phyloP scores from a whole-genome alignment of 257 asterid species.

The Parsonsia alboflavescens region DNA sequence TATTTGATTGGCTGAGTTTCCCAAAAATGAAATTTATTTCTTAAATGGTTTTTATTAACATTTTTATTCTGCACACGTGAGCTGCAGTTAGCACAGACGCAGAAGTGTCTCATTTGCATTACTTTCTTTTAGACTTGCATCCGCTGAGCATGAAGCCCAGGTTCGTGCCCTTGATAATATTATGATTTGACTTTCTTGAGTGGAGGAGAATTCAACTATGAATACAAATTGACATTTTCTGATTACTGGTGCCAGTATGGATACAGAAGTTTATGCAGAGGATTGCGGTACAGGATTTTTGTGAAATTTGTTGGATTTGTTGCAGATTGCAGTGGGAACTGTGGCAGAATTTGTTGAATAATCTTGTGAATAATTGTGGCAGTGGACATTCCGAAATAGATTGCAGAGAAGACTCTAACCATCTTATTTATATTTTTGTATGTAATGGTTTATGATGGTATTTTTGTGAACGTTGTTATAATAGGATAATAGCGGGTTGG shows the following conservation, averaged over 20 bases:
- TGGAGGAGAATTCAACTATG: background rate
- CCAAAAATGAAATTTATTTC: background rate
- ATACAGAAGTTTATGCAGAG: background rate
- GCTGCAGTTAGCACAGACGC: background rate
- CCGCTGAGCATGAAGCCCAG: background rate
- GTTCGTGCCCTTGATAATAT: background rate
- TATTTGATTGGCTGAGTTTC: background rate
- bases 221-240: background rate
- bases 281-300: slow-evolving; percentile 7
- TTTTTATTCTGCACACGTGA: background rate
- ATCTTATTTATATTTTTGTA: too few relatives aligned
- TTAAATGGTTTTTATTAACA: background rate
- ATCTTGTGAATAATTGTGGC: too few relatives aligned
- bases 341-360: too few relatives aligned
- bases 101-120: background rate
- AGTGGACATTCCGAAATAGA: too few relatives aligned
- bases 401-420: too few relatives aligned
- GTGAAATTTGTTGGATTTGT: too few relatives aligned
- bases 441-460: too few relatives aligned
- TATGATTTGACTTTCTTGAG: background rate
- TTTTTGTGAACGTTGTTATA: too few relatives aligned
- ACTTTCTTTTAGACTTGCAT: background rate
- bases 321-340: too few relatives aligned
- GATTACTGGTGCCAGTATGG: background rate
- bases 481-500: too few relatives aligned